These are phyloP conservation scores for Trichopus zeylanicus DNA, from an alignment of 116 monocot species.

Conservation along the genomic window DNA sequence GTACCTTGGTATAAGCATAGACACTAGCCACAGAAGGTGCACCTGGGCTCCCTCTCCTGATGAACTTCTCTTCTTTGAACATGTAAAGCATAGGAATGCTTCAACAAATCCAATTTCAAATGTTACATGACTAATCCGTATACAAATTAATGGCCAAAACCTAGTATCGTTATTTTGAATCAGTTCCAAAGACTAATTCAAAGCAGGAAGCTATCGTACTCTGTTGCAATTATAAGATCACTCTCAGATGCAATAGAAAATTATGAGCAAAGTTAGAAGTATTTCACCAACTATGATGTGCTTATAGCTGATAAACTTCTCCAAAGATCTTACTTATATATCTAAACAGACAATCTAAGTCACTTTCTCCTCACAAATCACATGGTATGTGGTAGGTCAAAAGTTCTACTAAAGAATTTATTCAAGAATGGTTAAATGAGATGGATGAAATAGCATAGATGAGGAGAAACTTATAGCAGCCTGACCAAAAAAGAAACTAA, in stretches of 20 bases:
- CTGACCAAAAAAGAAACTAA: background rate
- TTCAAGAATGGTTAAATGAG: background rate
- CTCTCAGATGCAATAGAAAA: no score
- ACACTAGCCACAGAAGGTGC: conserved; percentile 83
- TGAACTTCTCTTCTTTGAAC: conserved; percentile 85
- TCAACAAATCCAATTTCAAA: conserved; percentile 88
- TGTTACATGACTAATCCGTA: conserved; percentile 11
- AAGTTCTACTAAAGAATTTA: background rate
- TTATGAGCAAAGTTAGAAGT: no score
- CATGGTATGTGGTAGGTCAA: background rate
- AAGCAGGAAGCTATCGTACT: no score
- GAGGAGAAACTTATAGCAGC: background rate
- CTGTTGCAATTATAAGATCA: no score
- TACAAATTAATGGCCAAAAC: background rate
- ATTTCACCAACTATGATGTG: background rate
- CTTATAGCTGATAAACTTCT: background rate
- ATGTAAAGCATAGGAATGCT: conserved; percentile 99
- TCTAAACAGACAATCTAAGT: background rate
- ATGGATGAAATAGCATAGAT: background rate
- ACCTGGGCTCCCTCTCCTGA: conserved; percentile 83
- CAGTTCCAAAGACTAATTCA: no score
- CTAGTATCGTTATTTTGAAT: background rate
- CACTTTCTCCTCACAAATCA: background rate
- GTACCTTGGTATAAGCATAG: conserved; percentile 91
- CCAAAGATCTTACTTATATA: background rate